Evolutionary conservation across 192 early-diverging fungal genomes (phyloP), one percentile per base, ranked within the genome.

Genomic region (Podila epigama): DNA sequence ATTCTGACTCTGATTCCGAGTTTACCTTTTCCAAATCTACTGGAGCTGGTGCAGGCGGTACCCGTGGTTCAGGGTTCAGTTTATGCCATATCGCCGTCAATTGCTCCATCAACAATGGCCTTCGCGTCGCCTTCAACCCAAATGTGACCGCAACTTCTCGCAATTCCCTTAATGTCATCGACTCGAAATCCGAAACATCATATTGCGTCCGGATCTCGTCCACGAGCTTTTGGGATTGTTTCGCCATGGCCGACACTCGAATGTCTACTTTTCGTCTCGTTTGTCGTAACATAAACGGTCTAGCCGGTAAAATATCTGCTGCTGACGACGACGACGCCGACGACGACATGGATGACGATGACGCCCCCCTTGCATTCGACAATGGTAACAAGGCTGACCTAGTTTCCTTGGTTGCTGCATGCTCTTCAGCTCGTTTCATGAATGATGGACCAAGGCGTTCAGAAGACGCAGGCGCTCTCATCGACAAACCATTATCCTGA

Each of bases 111-210:
- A 68, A 27, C n/a, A 48, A 9, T 22, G 5, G n/a, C 33, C 68
- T 77, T 15, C 5, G 52, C 1, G 12, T 39, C n/a, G 73, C 27
- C 25, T 77, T 77, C 18, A 77, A 37, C 9, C 73, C 73, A 54
- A 77, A 77, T 0, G 66, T 64, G 18, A 48, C 50, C 2, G 66
- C 66, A 20, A 48, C 35, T 29, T 63, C 16, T 8, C 65, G 59
- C 35, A 77, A 27, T 5, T 54, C 61, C 22, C 54, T 20, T 22
- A 77, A 5, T 0, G 66, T 58, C 73, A 77, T 77, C 4, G 60
- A 22, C 2, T 63, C 7, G 25, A 68, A 77, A 3, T 58, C 35
- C 5, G 73, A 66, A 44, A 63, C 50, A 12, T 34, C 4, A 5
- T 15, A 10, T 34, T 68, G 66, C 10, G 60, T 12, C 31, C 22